Evolutionary conservation across 2,329 filamentous ascomycete genomes (phyloP).

Genomic region (Periconia sp.): DNA sequence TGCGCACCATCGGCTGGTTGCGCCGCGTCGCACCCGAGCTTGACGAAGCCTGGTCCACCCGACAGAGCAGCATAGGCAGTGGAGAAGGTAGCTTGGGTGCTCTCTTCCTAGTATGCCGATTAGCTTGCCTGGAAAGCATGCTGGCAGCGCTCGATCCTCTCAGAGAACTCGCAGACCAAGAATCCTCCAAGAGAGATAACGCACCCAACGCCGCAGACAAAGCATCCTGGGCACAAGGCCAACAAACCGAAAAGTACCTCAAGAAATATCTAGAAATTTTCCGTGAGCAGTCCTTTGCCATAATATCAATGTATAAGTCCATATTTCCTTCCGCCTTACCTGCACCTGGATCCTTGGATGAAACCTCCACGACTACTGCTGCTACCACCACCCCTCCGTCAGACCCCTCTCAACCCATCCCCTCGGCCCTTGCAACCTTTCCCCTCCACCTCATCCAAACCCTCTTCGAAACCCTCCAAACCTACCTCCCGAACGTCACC

Average conservation of each 20-base stretch:
- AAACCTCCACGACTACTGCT: slow-evolving; percentile 26
- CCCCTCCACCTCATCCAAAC: slow-evolving; percentile 80
- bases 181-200: slow-evolving; percentile 55
- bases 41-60: slow-evolving; percentile 47
- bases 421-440: slow-evolving; percentile 79
- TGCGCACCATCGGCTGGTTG: slow-evolving; percentile 90
- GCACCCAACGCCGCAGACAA: slow-evolving; percentile 36
- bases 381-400: slow-evolving; percentile 5
- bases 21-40: slow-evolving; percentile 83
- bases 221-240: slow-evolving; percentile 67
- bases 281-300: slow-evolving; percentile 93
- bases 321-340: slow-evolving; percentile 71
- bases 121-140: slow-evolving; percentile 76
- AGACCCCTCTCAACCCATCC: slow-evolving; percentile 58
- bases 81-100: slow-evolving; percentile 72
- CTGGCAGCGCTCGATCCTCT: slow-evolving; percentile 83
- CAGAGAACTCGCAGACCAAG: slow-evolving; percentile 85
- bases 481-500: slow-evolving; percentile 78
- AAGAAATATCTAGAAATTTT: slow-evolving; percentile 98
- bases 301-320: slow-evolving; percentile 90
- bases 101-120: slow-evolving; percentile 82
- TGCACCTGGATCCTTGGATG: slow-evolving; percentile 35
- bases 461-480: slow-evolving; percentile 72
- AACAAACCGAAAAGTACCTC: slow-evolving; percentile 90
- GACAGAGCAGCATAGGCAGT: slow-evolving; percentile 32